Evolutionary conservation across 371 early-diverging fungal genomes (phyloP).

Genomic region (Apophysomyces sp.): DNA sequence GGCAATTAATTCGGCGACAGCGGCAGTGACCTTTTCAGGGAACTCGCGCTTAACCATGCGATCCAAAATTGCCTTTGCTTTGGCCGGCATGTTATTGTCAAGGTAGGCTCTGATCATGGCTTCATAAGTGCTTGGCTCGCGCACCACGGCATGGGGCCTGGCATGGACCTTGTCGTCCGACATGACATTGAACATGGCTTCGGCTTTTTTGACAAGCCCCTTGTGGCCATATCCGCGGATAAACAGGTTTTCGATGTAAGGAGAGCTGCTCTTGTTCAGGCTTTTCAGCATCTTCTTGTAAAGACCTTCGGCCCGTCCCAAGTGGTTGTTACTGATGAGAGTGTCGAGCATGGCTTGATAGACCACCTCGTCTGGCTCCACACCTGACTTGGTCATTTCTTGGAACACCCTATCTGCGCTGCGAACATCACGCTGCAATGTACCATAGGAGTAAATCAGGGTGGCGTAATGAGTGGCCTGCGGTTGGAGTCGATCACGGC

Average conservation of each 20-base stretch:
- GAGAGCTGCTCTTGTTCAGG: conserved; percentile 32
- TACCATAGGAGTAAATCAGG: conserved; percentile 62
- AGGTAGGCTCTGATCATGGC: conserved; percentile 61
- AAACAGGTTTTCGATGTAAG: conserved; percentile 66
- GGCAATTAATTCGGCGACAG: conserved; percentile 25
- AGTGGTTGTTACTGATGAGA: conserved; percentile 43
- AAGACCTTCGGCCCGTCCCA: conserved; percentile 46
- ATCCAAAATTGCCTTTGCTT: conserved; percentile 43
- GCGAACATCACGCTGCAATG: conserved; percentile 52
- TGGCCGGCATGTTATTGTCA: conserved; percentile 40
- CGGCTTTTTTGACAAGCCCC: conserved; percentile 44
- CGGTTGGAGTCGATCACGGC: conserved; percentile 44
- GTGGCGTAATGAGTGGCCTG: conserved; percentile 62
- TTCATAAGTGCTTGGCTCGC: conserved; percentile 67
- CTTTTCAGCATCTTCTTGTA: conserved; percentile 27
- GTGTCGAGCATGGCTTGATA: conserved; percentile 64
- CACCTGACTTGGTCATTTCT: conserved; percentile 43
- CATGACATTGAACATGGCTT: conserved; percentile 55
- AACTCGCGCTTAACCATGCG: conserved; percentile 47
- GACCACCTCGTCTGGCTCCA: conserved; percentile 52
- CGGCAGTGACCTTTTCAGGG: conserved; percentile 45
- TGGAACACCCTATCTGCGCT: conserved; percentile 51
- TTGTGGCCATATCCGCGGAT: conserved; percentile 60
- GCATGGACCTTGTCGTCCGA: conserved; percentile 38
- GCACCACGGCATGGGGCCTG: conserved; percentile 26